A percentile compares a stretch with the other conserved stretches of the same genome.
phyloP scores from a whole-genome alignment of 768 basidiomycete species.

The Peribolospora baueri region DNA sequence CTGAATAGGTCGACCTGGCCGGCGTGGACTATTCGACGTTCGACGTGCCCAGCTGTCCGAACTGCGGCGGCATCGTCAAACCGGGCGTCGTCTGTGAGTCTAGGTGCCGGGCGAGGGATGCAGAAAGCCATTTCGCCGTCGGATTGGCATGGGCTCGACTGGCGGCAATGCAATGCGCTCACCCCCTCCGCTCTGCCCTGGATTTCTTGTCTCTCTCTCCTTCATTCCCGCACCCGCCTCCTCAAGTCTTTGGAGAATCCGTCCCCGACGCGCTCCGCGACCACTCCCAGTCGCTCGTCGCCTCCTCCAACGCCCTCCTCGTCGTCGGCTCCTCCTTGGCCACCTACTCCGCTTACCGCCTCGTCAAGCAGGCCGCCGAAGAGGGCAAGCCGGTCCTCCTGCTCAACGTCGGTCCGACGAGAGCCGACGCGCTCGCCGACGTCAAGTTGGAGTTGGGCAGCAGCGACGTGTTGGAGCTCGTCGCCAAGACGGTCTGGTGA shows the following conservation, averaged over 20 bases:
- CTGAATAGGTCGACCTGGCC: no score
- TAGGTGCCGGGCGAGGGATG: no score
- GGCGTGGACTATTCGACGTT: conserved; percentile 9
- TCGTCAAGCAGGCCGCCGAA: conserved; percentile 56
- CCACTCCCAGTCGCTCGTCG: conserved; percentile 19
- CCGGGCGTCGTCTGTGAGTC: not conserved
- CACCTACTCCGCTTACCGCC: conserved; percentile 71
- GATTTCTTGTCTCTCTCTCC: not conserved
- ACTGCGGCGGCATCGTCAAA: conserved; percentile 8
- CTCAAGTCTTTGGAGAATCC: conserved; percentile 7
- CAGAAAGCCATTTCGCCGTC: no score
- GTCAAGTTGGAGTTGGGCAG: conserved; percentile 57
- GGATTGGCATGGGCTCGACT: no score
- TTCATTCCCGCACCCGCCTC: not conserved
- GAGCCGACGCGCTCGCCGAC: conserved; percentile 40
- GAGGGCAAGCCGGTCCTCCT: conserved; percentile 52
- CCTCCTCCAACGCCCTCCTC: conserved; percentile 40
- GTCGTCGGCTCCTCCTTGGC: conserved; percentile 75
- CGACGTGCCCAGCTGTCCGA: conserved; percentile 3
- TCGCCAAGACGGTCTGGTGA: conserved; percentile 36
- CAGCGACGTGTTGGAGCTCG: conserved; percentile 46
- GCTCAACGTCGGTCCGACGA: conserved; percentile 66
- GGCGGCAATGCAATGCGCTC: no score
- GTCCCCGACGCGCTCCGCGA: conserved; percentile 2
- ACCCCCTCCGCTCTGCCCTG: not conserved